Conservation (phyloP, 164 flowering plant genomes). For the Stephania yunnanensis region DNA sequence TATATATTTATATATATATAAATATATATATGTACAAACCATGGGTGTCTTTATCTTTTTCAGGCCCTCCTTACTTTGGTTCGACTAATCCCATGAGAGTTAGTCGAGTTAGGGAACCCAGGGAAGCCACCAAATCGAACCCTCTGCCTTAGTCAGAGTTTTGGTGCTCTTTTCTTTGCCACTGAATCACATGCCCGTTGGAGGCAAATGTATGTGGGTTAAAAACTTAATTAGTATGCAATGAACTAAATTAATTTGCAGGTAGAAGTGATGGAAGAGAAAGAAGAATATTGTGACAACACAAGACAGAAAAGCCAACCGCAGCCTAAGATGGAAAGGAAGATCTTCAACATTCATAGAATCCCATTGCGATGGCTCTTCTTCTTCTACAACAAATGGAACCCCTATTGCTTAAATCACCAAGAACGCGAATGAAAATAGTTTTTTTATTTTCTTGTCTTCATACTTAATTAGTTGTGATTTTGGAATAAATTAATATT, state of each 20-base stretch:
- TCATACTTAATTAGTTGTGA: neutral
- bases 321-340: constrained; percentile 17
- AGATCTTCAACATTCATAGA: constrained; percentile 25
- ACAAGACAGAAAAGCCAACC: constrained; percentile 8
- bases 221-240: no score
- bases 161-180: no score
- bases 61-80: no score
- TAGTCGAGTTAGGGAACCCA: no score
- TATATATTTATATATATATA: no score
- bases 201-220: no score
- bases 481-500: neutral
- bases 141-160: no score
- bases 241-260: constrained; percentile 17
- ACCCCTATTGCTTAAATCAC: neutral
- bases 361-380: constrained; percentile 24
- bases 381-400: constrained; percentile 6
- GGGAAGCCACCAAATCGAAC: no score
- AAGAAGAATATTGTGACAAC: constrained; percentile 8
- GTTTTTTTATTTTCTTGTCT: neutral
- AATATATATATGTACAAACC: no score
- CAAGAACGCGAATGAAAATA: neutral
- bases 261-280: constrained; percentile 22
- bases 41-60: no score
- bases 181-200: no score
- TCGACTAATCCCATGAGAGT: no score